Percentiles rank a stretch among this genome's conserved stretches.
Conservation (phyloP, 768 basidiomycete genomes). For the Naganishia kalamii region DNA sequence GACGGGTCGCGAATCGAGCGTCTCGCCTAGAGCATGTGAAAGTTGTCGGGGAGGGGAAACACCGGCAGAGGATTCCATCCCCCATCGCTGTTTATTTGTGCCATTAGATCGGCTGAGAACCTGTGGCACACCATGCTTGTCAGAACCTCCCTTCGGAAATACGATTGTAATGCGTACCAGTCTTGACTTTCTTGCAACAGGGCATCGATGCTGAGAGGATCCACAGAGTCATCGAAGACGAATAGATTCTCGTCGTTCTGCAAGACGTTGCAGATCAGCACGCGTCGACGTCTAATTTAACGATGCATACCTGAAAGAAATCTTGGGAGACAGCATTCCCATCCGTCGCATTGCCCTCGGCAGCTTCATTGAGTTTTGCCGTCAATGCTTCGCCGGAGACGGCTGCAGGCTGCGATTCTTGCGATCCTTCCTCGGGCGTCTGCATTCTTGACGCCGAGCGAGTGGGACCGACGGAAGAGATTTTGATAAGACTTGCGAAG, state of each 20-base stretch:
- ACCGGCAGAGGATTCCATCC: conserved; percentile 11
- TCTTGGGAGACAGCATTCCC: not conserved
- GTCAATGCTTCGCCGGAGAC: conserved; percentile 7
- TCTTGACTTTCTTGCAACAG: conserved; percentile 22
- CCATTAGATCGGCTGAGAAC: conserved; percentile 23
- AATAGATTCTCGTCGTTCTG: conserved; percentile 16
- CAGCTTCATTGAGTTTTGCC: conserved; percentile 10
- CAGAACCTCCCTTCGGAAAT: not conserved
- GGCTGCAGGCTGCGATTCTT: not conserved
- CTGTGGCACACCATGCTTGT: not conserved
- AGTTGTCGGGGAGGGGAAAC: conserved; percentile 5
- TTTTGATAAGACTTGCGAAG: conserved; percentile 19
- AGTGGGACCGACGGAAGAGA: conserved; percentile 22
- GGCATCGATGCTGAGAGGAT: conserved; percentile 17
- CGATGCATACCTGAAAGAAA: conserved; percentile 4
- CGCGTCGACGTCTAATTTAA: not conserved
- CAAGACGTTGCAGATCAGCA: not conserved
- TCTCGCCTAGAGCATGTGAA: conserved; percentile 14
- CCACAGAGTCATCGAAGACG: conserved; percentile 17
- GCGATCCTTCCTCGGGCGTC: not conserved
- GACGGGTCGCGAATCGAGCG: too few relatives aligned
- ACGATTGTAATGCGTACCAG: conserved; percentile 11
- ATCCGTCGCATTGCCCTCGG: not conserved
- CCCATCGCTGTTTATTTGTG: conserved; percentile 21
- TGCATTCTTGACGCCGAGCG: conserved; percentile 11